A percentile compares a stretch with the other conserved stretches of the same genome.
Conservation (phyloP, 176 grass and related monocot genomes). For the Aegilops bicornis region DNA sequence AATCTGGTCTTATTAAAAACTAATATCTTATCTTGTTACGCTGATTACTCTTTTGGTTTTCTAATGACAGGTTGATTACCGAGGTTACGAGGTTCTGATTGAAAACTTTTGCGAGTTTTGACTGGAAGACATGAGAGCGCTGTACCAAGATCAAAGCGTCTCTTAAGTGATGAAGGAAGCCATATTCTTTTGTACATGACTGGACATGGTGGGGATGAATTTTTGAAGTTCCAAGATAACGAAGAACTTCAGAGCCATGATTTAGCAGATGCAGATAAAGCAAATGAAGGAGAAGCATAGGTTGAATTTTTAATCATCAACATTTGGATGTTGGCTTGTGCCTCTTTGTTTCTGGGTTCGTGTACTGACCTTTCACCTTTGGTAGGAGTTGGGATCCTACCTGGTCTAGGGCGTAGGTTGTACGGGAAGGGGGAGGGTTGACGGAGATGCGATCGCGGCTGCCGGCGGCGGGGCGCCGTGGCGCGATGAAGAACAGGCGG, state of each 20-base stretch:
- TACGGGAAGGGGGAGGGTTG: too few species aligned
- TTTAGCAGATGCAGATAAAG: slow-evolving; percentile 95
- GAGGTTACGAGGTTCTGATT: slow-evolving; percentile 94
- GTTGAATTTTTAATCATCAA: slow-evolving; percentile 27
- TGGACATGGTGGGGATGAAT: slow-evolving; percentile 97
- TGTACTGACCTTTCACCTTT: slow-evolving; percentile 8
- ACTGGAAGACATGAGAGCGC: slow-evolving; percentile 78
- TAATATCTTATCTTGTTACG: not conserved
- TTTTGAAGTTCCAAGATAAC: slow-evolving; percentile 98
- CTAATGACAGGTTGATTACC: slow-evolving; percentile 79
- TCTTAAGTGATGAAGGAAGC: slow-evolving; percentile 97
- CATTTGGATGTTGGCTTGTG: not conserved
- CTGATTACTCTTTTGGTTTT: slow-evolving; percentile 12
- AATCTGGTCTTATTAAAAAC: not conserved
- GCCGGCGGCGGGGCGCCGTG: too few species aligned
- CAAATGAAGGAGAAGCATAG: slow-evolving; percentile 98
- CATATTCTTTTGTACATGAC: slow-evolving; percentile 99
- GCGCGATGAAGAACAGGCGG: too few species aligned
- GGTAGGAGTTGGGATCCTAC: too few species aligned
- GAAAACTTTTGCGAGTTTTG: slow-evolving; percentile 92
- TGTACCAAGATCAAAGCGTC: slow-evolving; percentile 89
- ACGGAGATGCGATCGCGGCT: too few species aligned
- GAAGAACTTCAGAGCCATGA: slow-evolving; percentile 98
- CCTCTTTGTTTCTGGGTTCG: slow-evolving; percentile 15
- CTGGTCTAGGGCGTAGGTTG: too few species aligned